A percentile compares a stretch with the other conserved stretches of the same genome.
These are phyloP conservation scores for Stachybotrys echinatus DNA, from an alignment of 2,329 filamentous ascomycete species.

Conservation along the genomic window DNA sequence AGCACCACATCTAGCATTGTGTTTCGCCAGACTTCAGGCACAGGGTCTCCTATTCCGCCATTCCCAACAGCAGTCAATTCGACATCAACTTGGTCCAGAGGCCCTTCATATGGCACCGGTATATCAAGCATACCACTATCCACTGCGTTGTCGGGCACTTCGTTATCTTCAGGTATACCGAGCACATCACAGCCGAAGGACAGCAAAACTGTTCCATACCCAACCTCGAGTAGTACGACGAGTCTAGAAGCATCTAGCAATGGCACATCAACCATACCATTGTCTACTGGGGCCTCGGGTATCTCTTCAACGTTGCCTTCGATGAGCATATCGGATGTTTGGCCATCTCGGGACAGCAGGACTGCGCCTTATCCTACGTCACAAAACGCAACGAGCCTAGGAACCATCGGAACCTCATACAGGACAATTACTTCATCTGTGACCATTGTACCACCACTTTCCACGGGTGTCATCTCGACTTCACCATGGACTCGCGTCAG, in stretches of 20 bases:
- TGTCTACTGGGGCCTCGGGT: too few species aligned
- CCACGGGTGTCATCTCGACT: neutral
- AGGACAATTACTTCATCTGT: neutral
- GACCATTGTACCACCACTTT: neutral
- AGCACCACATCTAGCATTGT: neutral
- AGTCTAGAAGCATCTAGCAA: neutral
- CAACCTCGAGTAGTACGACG: neutral
- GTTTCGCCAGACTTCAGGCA: neutral
- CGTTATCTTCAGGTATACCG: neutral
- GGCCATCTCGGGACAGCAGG: neutral
- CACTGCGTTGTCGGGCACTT: neutral
- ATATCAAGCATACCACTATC: neutral
- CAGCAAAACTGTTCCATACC: neutral
- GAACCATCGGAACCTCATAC: neutral
- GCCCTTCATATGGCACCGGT: neutral
- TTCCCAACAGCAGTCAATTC: neutral
- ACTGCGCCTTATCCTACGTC: neutral
- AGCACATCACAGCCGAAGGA: neutral
- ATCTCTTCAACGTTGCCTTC: too few species aligned
- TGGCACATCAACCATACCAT: too few species aligned
- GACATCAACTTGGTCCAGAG: neutral
- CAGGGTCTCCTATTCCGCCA: neutral
- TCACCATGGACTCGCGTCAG: neutral
- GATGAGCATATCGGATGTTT: too few species aligned
- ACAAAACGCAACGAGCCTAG: neutral